phyloP scores from a whole-genome alignment of 2,329 filamentous ascomycete species.

The Exserohilum rostratum region DNA sequence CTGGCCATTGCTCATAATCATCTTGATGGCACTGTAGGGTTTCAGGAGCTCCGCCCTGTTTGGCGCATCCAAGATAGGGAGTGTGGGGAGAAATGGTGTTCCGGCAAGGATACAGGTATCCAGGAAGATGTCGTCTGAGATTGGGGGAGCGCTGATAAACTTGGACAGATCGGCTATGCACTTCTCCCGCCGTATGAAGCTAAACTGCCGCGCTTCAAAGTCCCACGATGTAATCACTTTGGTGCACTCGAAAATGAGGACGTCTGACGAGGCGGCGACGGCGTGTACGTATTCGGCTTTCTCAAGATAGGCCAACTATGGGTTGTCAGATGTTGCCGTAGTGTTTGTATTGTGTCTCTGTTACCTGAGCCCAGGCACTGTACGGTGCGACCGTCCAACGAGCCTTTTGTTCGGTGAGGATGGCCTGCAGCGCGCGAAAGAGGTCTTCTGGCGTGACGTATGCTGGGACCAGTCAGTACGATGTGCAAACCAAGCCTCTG shows the following conservation, averaged over 20 bases:
- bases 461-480: conserved; percentile 55
- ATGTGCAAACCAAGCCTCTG: not conserved
- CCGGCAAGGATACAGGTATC: conserved; percentile 85
- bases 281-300: conserved; percentile 68
- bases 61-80: conserved; percentile 74
- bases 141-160: conserved; percentile 49
- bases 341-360: not conserved
- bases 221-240: conserved; percentile 73
- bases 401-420: conserved; percentile 71
- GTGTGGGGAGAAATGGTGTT: conserved; percentile 77
- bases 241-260: conserved; percentile 83
- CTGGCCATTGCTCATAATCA: conserved; percentile 69
- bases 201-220: conserved; percentile 71
- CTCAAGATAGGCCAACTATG: conserved; percentile 78
- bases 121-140: conserved; percentile 75
- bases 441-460: conserved; percentile 70
- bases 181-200: conserved; percentile 67
- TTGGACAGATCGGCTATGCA: conserved; percentile 70
- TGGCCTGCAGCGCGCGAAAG: conserved; percentile 75
- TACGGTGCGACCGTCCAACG: conserved; percentile 85
- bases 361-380: conserved; percentile 83
- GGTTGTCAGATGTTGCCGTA: not conserved
- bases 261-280: conserved; percentile 82
- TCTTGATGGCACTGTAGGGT: conserved; percentile 77
- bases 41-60: conserved; percentile 62